phyloP scores from a whole-genome alignment of 257 asterid genomes.

The Mentha longifolia region DNA sequence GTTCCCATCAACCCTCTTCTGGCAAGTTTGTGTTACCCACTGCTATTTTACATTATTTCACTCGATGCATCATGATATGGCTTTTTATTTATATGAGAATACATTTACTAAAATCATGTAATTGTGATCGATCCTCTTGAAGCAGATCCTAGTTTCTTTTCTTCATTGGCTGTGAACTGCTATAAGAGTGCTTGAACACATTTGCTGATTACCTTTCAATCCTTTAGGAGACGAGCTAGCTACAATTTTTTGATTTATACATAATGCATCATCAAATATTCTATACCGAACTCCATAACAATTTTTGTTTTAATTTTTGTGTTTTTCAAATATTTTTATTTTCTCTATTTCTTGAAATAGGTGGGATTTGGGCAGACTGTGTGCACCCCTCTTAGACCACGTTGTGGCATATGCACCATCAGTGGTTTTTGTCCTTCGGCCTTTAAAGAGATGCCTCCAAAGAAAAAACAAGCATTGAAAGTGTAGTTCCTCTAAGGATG shows the following conservation, averaged over 20 bases:
- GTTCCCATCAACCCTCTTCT: slow-evolving; percentile 92
- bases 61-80: too few species aligned
- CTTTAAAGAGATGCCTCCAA: slow-evolving; percentile 64
- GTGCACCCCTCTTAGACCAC: slow-evolving; percentile 90
- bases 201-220: not conserved
- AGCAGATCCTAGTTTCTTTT: not conserved
- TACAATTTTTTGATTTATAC: not conserved
- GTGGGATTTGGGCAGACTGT: slow-evolving; percentile 98
- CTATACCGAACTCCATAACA: not conserved
- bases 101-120: not conserved
- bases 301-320: not conserved
- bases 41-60: not conserved
- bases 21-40: slow-evolving; percentile 48
- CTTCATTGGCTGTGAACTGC: not conserved
- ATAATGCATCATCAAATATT: not conserved
- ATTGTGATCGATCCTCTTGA: not conserved
- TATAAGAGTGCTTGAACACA: not conserved
- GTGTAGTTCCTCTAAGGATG: not conserved
- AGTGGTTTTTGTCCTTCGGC: slow-evolving; percentile 86
- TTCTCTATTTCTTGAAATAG: slow-evolving; percentile 40
- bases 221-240: not conserved
- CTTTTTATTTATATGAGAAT: not conserved
- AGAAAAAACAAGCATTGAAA: slow-evolving; percentile 33
- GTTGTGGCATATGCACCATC: slow-evolving; percentile 66
- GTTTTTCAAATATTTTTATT: not conserved